phyloP scores from a whole-genome alignment of 1,284 basidiomycete species.

The Somion occarium region DNA sequence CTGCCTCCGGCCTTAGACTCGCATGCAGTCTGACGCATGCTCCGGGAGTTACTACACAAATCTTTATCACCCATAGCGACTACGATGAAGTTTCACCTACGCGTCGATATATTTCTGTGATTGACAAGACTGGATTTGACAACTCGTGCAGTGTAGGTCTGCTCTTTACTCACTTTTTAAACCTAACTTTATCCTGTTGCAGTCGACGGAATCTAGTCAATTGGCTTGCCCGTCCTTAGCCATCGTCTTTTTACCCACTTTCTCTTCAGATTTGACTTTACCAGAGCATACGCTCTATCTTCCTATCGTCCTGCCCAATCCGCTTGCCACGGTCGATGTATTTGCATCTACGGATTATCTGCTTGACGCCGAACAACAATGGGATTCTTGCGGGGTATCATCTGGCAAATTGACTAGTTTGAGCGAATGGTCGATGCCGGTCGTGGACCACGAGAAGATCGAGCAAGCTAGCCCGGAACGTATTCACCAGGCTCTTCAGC shows the following conservation, averaged over 20 bases:
- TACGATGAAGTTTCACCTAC: slow-evolving; percentile 11
- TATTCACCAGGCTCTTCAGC: slow-evolving; percentile 42
- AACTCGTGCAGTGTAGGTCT: slow-evolving; percentile 42
- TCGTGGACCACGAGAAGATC: slow-evolving; percentile 45
- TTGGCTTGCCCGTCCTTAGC: slow-evolving; percentile 52
- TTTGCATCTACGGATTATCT: slow-evolving; percentile 26
- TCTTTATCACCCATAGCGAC: slow-evolving; percentile 17
- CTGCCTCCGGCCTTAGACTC: slow-evolving; percentile 17
- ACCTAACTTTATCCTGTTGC: slow-evolving; percentile 39
- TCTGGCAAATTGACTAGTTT: slow-evolving; percentile 33
- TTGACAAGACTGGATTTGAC: slow-evolving; percentile 47
- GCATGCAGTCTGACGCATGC: slow-evolving; percentile 17
- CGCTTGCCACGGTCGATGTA: slow-evolving; percentile 26
- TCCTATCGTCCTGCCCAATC: slow-evolving; percentile 44
- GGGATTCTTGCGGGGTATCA: slow-evolving; percentile 44
- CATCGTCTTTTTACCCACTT: slow-evolving; percentile 56
- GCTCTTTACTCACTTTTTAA: slow-evolving; percentile 22
- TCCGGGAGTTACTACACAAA: slow-evolving; percentile 14
- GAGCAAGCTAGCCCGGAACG: slow-evolving; percentile 36
- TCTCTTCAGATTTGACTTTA: slow-evolving; percentile 30
- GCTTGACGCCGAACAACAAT: slow-evolving; percentile 40
- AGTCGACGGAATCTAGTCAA: slow-evolving; percentile 36
- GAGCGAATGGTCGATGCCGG: slow-evolving; percentile 30
- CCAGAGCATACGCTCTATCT: slow-evolving; percentile 55
- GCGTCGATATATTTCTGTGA: slow-evolving; percentile 36